phyloP scores from a whole-genome alignment of 2,329 filamentous ascomycete genomes.

The Calycina herbarum region DNA sequence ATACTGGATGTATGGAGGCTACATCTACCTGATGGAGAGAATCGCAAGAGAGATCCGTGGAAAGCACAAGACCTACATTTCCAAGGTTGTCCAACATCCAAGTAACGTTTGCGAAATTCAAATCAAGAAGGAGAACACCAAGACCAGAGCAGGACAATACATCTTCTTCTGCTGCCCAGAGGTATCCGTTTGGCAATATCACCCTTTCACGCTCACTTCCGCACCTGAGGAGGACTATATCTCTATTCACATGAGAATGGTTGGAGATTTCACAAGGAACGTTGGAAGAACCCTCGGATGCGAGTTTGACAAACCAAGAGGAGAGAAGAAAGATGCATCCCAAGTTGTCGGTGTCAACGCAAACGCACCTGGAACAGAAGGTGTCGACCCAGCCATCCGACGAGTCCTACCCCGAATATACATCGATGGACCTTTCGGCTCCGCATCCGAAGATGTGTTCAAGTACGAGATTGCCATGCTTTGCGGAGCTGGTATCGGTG shows the following conservation, averaged over 20 bases:
- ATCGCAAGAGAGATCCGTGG: conserved; percentile 77
- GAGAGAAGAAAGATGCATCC: conserved; percentile 51
- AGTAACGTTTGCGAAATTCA: conserved; percentile 89
- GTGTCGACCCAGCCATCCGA: conserved; percentile 69
- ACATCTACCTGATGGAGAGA: conserved; percentile 77
- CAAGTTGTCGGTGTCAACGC: conserved; percentile 69
- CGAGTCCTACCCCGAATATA: conserved; percentile 78
- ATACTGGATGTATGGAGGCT: conserved; percentile 85
- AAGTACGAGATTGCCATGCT: conserved; percentile 80
- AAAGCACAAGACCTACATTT: conserved; percentile 80
- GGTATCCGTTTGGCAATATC: conserved; percentile 85
- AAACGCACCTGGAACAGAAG: conserved; percentile 46
- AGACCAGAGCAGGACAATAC: conserved; percentile 79
- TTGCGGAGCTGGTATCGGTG: conserved; percentile 80
- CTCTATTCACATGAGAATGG: conserved; percentile 79
- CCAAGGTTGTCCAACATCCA: conserved; percentile 86
- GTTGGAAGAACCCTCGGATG: conserved; percentile 73
- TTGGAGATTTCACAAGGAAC: conserved; percentile 76
- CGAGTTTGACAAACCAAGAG: conserved; percentile 63
- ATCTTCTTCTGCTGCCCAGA: conserved; percentile 88
- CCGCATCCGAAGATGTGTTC: conserved; percentile 85
- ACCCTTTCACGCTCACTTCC: conserved; percentile 82
- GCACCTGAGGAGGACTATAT: conserved; percentile 90
- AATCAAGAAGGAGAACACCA: conserved; percentile 87
- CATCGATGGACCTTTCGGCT: conserved; percentile 82